These are phyloP conservation scores for Blastobotrys raffinosifermentans DNA, from an alignment of 1,139 yeast species.

Conservation along the genomic window DNA sequence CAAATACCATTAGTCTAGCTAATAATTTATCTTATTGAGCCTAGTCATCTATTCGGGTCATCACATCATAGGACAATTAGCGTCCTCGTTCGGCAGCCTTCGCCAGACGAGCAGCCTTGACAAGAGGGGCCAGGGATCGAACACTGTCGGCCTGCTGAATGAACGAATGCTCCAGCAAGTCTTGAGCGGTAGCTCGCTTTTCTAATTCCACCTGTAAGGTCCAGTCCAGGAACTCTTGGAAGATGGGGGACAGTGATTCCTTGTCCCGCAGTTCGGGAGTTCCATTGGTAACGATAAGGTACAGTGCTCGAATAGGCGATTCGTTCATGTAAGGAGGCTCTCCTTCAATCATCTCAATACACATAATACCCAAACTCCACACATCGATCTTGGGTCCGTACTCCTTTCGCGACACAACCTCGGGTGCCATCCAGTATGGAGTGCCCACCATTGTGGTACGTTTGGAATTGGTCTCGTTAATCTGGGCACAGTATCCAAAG, in stretches of 20 bases:
- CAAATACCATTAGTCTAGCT: too few species aligned
- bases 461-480: constrained; percentile 76
- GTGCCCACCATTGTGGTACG: constrained; percentile 99
- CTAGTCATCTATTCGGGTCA: too few species aligned
- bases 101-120: constrained; percentile 78
- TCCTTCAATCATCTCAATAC: constrained; percentile 97
- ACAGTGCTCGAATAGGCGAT: constrained; percentile 86
- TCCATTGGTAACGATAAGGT: constrained; percentile 91
- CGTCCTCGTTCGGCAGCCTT: constrained; percentile 35
- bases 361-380: constrained; percentile 97
- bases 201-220: constrained; percentile 83
- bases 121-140: constrained; percentile 76
- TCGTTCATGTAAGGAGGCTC: constrained; percentile 97
- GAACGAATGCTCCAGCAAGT: constrained; percentile 67
- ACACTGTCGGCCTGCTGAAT: constrained; percentile 69
- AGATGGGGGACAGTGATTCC: constrained; percentile 61
- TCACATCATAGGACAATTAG: neutral
- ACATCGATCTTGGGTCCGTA: constrained; percentile 97
- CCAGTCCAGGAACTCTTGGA: constrained; percentile 67
- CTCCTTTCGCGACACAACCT: constrained; percentile 87
- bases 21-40: too few species aligned
- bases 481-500: constrained; percentile 89
- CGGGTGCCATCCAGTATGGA: constrained; percentile 99
- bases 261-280: constrained; percentile 91
- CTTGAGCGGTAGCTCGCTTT: constrained; percentile 73